Percentiles rank a stretch among this genome's conserved stretches.
phyloP scores from a whole-genome alignment of 805 yeast species.

The Kodamaea fukazawae region DNA sequence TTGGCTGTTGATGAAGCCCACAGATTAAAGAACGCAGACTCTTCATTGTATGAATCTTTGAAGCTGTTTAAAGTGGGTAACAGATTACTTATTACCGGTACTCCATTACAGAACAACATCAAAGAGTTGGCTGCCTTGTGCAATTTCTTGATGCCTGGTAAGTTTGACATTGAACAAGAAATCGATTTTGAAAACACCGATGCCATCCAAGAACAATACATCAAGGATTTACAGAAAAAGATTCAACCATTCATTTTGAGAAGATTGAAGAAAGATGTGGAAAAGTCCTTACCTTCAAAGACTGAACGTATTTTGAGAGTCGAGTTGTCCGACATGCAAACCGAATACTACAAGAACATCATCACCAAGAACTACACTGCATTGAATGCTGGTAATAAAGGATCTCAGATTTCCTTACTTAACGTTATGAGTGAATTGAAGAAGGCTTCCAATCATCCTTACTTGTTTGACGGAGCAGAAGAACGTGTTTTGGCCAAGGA shows the following conservation, averaged over 20 bases:
- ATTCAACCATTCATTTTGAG: conserved; percentile 91
- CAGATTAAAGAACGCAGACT: conserved; percentile 89
- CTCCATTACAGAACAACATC: conserved; percentile 94
- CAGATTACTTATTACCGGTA: conserved; percentile 90
- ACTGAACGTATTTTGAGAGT: conserved; percentile 94
- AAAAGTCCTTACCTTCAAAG: conserved; percentile 92
- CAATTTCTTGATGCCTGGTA: conserved; percentile 95
- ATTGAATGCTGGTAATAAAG: conserved; percentile 76
- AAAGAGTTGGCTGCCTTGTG: conserved; percentile 94
- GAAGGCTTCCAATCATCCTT: conserved; percentile 97
- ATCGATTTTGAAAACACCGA: conserved; percentile 91
- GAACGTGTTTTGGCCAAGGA: conserved; percentile 64
- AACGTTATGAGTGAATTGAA: conserved; percentile 95
- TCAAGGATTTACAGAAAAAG: conserved; percentile 77
- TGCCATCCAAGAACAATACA: conserved; percentile 82
- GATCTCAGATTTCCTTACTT: conserved; percentile 78
- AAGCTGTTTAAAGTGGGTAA: conserved; percentile 79
- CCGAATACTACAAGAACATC: conserved; percentile 91
- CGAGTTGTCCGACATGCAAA: conserved; percentile 91
- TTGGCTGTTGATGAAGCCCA: conserved; percentile 99
- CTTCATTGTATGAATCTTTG: conserved; percentile 87
- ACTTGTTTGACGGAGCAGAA: conserved; percentile 90
- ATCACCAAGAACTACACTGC: conserved; percentile 91
- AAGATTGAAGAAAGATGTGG: conserved; percentile 94
- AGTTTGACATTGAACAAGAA: conserved; percentile 84